phyloP scores from a whole-genome alignment of 1,284 basidiomycete genomes.

The Apiotrichum brassicae region DNA sequence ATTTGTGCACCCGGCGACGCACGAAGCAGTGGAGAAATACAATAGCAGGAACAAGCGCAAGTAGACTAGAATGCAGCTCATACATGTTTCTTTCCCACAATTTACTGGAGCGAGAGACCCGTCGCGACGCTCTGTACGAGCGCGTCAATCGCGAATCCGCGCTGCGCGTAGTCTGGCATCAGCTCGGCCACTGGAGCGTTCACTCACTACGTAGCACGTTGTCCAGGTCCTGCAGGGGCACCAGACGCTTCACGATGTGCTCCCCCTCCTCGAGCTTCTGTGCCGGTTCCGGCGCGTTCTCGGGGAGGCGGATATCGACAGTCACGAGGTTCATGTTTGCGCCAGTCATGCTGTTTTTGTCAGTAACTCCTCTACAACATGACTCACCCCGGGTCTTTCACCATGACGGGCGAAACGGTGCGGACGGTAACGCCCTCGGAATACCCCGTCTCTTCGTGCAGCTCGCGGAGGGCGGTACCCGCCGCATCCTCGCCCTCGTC shows the following conservation, averaged over 20 bases:
- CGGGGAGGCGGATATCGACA: conserved; percentile 45
- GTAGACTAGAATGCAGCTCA: not conserved
- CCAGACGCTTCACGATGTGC: conserved; percentile 66
- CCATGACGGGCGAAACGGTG: conserved; percentile 62
- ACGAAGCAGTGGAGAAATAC: conserved; percentile 14
- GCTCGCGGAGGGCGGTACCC: conserved; percentile 67
- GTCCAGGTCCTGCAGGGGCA: conserved; percentile 61
- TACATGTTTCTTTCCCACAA: not conserved
- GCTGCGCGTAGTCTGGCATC: conserved; percentile 59
- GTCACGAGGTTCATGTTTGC: conserved; percentile 51
- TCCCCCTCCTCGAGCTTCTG: conserved; percentile 57
- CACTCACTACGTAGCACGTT: conserved; percentile 60
- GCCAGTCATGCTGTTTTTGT: conserved; percentile 42
- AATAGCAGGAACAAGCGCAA: conserved; percentile 11
- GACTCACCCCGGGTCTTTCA: conserved; percentile 60
- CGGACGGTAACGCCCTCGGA: conserved; percentile 50
- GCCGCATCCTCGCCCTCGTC: conserved; percentile 72
- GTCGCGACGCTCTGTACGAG: conserved; percentile 64
- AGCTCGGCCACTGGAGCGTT: not conserved
- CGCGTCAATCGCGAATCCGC: conserved; percentile 73
- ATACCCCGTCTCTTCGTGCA: conserved; percentile 87
- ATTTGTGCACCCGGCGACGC: conserved; percentile 10
- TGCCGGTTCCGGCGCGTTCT: conserved; percentile 41
- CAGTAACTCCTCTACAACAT: not conserved
- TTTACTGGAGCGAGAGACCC: conserved; percentile 55